phyloP scores from a whole-genome alignment of 2,329 filamentous ascomycete species.

The Paramyrothecium roridum region DNA sequence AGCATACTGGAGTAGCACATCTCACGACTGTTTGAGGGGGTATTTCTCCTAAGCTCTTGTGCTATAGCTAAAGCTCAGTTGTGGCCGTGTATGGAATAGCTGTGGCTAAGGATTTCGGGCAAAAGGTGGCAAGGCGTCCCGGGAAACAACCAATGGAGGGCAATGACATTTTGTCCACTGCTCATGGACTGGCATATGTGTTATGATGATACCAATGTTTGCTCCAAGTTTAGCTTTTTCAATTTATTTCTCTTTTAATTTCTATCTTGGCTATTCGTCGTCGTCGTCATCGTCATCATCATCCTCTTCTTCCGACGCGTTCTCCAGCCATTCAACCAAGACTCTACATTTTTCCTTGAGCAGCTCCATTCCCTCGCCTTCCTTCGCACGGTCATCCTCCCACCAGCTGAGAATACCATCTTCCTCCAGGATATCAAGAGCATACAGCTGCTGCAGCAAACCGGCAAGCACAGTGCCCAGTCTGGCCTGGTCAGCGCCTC shows the following conservation, averaged over 20 bases:
- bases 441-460: constrained; percentile 80
- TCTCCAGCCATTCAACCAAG: constrained; percentile 80
- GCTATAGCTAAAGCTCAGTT: background rate
- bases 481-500: constrained; percentile 46
- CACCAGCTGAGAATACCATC: constrained; percentile 90
- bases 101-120: background rate
- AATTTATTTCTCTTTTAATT: background rate
- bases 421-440: constrained; percentile 80
- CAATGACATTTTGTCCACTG: background rate
- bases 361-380: constrained; percentile 64
- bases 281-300: constrained; percentile 52
- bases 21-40: too few relatives aligned
- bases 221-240: background rate
- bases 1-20: too few relatives aligned
- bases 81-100: background rate
- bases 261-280: constrained; percentile 15
- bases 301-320: constrained; percentile 70
- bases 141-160: background rate
- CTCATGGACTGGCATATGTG: background rate
- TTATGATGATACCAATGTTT: background rate
- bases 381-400: constrained; percentile 66
- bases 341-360: constrained; percentile 72
- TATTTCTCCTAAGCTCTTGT: background rate
- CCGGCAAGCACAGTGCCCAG: constrained; percentile 68
- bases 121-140: background rate